These are phyloP conservation scores for Pichia membranifaciens DNA, from an alignment of 805 yeast species.

Conservation along the genomic window DNA sequence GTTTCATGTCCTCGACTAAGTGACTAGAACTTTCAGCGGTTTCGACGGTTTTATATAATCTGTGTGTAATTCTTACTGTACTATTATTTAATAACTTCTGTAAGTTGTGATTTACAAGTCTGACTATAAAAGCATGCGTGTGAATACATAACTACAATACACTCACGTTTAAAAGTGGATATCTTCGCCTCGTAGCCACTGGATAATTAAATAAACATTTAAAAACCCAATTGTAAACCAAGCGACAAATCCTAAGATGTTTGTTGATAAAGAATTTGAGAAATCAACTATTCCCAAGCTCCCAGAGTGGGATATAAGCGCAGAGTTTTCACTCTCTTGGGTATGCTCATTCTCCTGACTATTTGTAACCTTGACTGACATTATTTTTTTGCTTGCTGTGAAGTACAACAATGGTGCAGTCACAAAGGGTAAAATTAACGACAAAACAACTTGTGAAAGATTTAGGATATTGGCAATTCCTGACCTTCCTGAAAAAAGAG, in stretches of 20 bases:
- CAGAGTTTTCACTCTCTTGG: slow-evolving; percentile 5
- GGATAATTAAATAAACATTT: slow-evolving; percentile 49
- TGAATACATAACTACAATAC: no score
- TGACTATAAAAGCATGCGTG: no score
- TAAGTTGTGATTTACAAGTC: no score
- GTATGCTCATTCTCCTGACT: not conserved
- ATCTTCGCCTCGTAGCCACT: slow-evolving; percentile 31
- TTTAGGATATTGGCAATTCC: slow-evolving; percentile 73
- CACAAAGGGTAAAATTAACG: slow-evolving; percentile 75
- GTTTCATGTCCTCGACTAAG: no score
- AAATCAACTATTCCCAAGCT: slow-evolving; percentile 37
- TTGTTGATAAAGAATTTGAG: slow-evolving; percentile 58
- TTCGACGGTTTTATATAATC: no score
- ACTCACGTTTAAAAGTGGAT: slow-evolving; percentile 29
- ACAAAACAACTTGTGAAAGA: slow-evolving; percentile 79
- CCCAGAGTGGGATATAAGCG: not conserved
- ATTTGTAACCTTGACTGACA: slow-evolving; percentile 46
- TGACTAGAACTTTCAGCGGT: no score
- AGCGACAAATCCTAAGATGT: slow-evolving; percentile 44
- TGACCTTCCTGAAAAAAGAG: slow-evolving; percentile 61
- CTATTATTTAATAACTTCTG: not conserved
- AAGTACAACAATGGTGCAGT: slow-evolving; percentile 82
- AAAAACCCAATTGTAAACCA: slow-evolving; percentile 72
- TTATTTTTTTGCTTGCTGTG: slow-evolving; percentile 62
- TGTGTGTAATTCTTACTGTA: not conserved